Evolutionary conservation across 2,329 filamentous ascomycete genomes (phyloP), one percentile per base, ranked within the genome.

Genomic region (Grosmannia serpens): DNA sequence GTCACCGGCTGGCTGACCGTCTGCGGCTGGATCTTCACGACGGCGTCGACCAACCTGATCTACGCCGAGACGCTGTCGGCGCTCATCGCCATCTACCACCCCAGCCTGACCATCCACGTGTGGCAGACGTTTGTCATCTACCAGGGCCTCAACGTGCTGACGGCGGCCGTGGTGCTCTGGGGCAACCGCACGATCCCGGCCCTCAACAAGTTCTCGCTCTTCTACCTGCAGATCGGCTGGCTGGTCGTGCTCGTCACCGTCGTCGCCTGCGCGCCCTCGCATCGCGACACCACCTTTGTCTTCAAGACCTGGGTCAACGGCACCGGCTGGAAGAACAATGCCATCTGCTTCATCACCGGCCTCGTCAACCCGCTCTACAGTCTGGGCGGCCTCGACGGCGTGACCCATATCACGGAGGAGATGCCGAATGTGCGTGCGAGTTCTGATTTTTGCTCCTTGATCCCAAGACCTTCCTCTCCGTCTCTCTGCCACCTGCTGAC

Each of bases 231-330:
- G 58, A 66, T 78, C 41, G 73, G 73, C 54, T 78, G 75, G 70
- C 69, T 79, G 44, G 70, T 73, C 7, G 73, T 77, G 20, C 70
- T 79, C 59, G 68, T 80, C 57, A 75, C 74, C 0, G 76, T 80
- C 7, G 72, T 73, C 4, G 74, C 76, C 4, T 72, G 70, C 50
- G 75, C 77, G 0, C 74, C 74, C 0, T 70, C 68, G 1, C 73
- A 80, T 58, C 75, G 75, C 22, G 65, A 69, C 54, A 66, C 70
- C 54, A 69, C 73, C n/a, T 80, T 79, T 58, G 78, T 81, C 24
- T 81, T 80, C 64, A 68, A 66, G 44, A 78, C 74, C 2, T 80
- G 75, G 71, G 74, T 77, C 59, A 80, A 80, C 64, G 74, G 77
- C 52, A 80, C 77, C 0, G 77, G 77, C n/a, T 80, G 77, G 77